Evolutionary conservation across 2,329 filamentous ascomycete genomes (phyloP).

Genomic region (Pseudogymnoascus sp.): DNA sequence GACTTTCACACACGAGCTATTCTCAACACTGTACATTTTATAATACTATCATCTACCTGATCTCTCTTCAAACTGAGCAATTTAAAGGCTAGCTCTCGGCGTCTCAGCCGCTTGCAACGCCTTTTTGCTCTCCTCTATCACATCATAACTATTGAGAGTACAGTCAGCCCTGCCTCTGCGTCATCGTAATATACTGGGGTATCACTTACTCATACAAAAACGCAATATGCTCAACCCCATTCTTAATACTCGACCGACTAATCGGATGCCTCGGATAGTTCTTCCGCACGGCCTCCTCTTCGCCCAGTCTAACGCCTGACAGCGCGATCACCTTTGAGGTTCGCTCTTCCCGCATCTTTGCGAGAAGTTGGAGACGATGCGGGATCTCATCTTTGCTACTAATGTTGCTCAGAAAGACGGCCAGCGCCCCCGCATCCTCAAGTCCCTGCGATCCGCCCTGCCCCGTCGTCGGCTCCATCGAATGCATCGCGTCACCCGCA

Average conservation of each 20-base stretch:
- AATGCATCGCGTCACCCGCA: constrained; percentile 33
- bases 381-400: constrained; percentile 5
- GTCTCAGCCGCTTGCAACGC: constrained; percentile 4
- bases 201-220: constrained; percentile 12
- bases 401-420: constrained; percentile 13
- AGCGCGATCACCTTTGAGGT: background rate
- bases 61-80: background rate
- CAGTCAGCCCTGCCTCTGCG: background rate
- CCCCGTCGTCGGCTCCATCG: constrained; percentile 29
- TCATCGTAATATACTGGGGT: background rate
- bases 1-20: too few relatives aligned
- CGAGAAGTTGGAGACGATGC: constrained; percentile 20
- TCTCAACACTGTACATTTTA: background rate
- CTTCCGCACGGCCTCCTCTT: background rate
- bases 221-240: constrained; percentile 10
- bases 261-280: background rate
- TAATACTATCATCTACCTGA: background rate
- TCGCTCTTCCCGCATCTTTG: constrained; percentile 9
- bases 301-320: constrained; percentile 10
- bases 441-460: constrained; percentile 31
- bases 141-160: constrained; percentile 11
- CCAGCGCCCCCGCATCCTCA: constrained; percentile 30
- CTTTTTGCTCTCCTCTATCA: constrained; percentile 13
- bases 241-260: constrained; percentile 8
- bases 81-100: constrained; percentile 11